phyloP scores from a whole-genome alignment of 1,284 basidiomycete genomes.

The Austroboletus niveus region DNA sequence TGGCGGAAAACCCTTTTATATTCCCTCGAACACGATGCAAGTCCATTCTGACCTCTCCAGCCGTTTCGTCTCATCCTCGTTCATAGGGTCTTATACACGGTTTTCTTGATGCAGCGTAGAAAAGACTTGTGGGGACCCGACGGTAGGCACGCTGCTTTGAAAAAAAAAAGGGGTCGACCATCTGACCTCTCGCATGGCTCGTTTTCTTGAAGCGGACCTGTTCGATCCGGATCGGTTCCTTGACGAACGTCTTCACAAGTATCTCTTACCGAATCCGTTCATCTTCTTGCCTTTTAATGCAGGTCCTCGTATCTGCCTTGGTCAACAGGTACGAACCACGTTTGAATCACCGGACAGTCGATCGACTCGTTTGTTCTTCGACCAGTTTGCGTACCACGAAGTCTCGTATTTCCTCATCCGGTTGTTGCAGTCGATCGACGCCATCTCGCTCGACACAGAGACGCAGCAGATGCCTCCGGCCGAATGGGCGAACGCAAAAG shows the following conservation, averaged over 20 bases:
- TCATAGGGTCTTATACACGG: conserved; percentile 22
- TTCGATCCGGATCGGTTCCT: conserved; percentile 55
- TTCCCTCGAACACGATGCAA: conserved; percentile 22
- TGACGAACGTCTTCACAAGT: conserved; percentile 35
- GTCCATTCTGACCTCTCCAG: not conserved
- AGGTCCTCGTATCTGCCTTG: conserved; percentile 48
- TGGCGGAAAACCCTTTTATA: conserved; percentile 24
- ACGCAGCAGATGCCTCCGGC: conserved; percentile 30
- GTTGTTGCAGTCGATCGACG: conserved; percentile 38
- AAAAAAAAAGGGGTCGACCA: not conserved
- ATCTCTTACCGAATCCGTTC: conserved; percentile 35
- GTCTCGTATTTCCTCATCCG: conserved; percentile 39
- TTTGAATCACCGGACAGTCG: not conserved
- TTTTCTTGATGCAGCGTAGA: conserved; percentile 37
- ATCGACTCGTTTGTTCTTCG: too few relatives aligned
- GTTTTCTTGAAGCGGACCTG: conserved; percentile 28
- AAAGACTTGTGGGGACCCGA: conserved; percentile 38
- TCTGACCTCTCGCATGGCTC: too few relatives aligned
- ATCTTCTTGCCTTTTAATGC: conserved; percentile 52
- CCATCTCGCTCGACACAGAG: conserved; percentile 31
- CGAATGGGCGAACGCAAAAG: conserved; percentile 24
- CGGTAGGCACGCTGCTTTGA: conserved; percentile 17
- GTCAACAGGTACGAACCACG: conserved; percentile 37
- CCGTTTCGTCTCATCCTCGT: not conserved
- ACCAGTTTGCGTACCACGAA: conserved; percentile 41